Evolutionary conservation across 805 yeast species (phyloP).

Genomic region (Komagataella mondaviorum): DNA sequence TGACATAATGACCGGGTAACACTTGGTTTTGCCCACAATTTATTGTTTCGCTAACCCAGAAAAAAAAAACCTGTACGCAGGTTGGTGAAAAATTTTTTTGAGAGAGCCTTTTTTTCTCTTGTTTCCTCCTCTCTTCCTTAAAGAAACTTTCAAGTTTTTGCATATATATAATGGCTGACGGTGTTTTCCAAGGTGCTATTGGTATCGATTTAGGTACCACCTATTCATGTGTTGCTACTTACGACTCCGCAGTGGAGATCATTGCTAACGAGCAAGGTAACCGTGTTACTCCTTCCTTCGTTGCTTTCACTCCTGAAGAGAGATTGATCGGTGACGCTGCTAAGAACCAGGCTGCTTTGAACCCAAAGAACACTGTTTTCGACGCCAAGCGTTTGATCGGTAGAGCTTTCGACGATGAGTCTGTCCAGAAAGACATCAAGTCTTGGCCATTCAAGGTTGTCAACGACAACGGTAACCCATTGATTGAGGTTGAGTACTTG

Average conservation of each 20-base stretch:
- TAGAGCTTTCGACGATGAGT: conserved; percentile 54
- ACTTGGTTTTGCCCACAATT: neutral
- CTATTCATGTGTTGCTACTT: conserved; percentile 66
- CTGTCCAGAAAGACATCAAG: conserved; percentile 83
- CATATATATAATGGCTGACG: conserved; percentile 68
- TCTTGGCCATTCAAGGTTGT: conserved; percentile 75
- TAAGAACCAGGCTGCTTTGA: conserved; percentile 72
- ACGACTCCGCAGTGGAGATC: conserved; percentile 65
- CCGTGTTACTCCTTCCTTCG: conserved; percentile 76
- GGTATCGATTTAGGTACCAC: conserved; percentile 98
- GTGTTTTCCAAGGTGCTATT: conserved; percentile 98
- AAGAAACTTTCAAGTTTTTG: neutral
- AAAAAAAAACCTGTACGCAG: conserved; percentile 5
- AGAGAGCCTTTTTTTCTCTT: neutral
- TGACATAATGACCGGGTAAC: neutral
- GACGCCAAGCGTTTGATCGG: conserved; percentile 80
- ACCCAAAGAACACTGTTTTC: conserved; percentile 65
- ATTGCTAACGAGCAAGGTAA: conserved; percentile 79
- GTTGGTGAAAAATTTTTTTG: conserved; percentile 10
- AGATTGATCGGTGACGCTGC: conserved; percentile 78
- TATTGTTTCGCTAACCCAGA: neutral
- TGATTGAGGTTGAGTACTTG: conserved; percentile 55
- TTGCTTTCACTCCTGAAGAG: conserved; percentile 67
- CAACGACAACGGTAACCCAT: conserved; percentile 53
- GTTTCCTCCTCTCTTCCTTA: neutral